Base-by-base conservation (phyloP, 805 yeast species). In the Torulaspora indica region DNA sequence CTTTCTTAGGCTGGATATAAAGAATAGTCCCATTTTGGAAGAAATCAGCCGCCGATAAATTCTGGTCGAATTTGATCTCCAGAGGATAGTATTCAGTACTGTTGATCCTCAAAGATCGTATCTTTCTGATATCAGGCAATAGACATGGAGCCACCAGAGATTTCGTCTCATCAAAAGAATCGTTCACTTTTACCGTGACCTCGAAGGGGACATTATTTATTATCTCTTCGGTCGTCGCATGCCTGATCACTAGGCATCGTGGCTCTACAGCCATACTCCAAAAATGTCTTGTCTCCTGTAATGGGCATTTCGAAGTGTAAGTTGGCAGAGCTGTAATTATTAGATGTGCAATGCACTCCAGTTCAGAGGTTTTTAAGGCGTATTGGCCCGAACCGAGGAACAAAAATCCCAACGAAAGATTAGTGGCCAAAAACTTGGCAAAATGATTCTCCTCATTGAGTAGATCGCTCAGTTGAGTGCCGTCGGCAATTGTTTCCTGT, bases 361-460 rank as follows among this genome's bases (percentile, higher is more conserved):
- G 69, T 43, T 78, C 74, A 3, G 84, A 76, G 13, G 72, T 74
- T 30, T 78, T 73, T 46, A 93, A 76, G 0, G 95, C 89, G 62
- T 79, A 88, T 60, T 88, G 96, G 0, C 98, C 96, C 1, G 96
- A 93, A 0, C 96, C 96, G 29, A 93, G 63, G 58, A 91, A 90
- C 42, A 91, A 68, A 54, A 91, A 79, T 2, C 99, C 99, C 30
- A 93, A 64, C 0, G 95, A 85, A 70, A 86, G 75, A 55, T 85
- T 87, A 1, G 81, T 71, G 0, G 90, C 85, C 79, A 85, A 78
- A 56, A 77, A 85, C 47, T 79, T 77, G 0, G 95, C 93, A 61
- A 77, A 88, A 3, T 64, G 64, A n/a, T 53, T 59, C 33, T 63
- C 64, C 10, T 54, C 43, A 32, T 41, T 62, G 25, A 12, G 49